Base-by-base conservation (phyloP, 139 green algal species). In the Trebouxia sp. region DNA sequence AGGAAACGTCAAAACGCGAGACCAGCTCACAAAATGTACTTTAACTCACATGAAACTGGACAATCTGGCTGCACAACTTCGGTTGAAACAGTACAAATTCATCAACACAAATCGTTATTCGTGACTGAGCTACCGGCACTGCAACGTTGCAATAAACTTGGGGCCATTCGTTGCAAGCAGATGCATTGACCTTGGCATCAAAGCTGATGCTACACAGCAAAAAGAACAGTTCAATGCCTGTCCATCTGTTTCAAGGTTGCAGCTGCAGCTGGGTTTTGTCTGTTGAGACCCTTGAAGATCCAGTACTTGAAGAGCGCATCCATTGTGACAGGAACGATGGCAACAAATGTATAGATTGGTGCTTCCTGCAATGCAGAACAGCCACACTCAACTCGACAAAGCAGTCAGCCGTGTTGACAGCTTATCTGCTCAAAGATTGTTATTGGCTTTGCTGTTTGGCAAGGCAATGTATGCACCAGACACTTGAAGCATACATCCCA, bases 221-320 rank as follows among this genome's bases (percentile, higher is more conserved):
- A 50, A 9, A 24, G 20, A 20, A 37, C 45, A 67, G 55, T 24
- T 91, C 56, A 97, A 86, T 97, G 93, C 20, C 92, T 81, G 78
- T 97, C 91, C 66, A 97, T 92, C 82, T 92, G 88, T 66, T 90
- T 92, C 66, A 97, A 86, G 0, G 94, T 98, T 17, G 96, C 93
- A 20, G 94, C 91, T 8, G 93, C 92, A 14, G 91, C 91, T 17
- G 94, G 94, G 28, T 91, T 90, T 48, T 92, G 88, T 75, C 88
- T 89, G 85, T 97, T 97, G 24, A 98, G 87, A 22, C 89, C 91
- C 41, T 91, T 87, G 85, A 97, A 98, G 66, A 98, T 95, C 79
- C 80, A 87, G 83, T 93, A 92, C 89, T 98, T 98, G 89, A 98
- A 98, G 22, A 94, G 79, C 2, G 94, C 90, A 82, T 98, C 94